Base-by-base conservation (phyloP, 2,329 filamentous ascomycete species). In the Penicillium rolfsii region DNA sequence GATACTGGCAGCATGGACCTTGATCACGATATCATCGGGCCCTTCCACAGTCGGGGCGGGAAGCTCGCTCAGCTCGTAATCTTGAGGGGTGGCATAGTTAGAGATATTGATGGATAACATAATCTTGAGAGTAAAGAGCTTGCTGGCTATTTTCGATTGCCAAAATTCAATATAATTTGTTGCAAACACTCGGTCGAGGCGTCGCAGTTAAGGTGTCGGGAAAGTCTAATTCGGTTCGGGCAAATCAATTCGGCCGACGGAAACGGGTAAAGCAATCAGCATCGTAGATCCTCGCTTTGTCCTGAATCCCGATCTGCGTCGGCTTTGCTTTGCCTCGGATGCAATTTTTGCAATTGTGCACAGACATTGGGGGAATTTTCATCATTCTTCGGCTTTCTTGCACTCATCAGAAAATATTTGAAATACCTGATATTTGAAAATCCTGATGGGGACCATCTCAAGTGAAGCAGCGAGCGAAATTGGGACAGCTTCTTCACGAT, bases 1-100 rank as follows among this genome's bases (percentile, higher is more conserved):
- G 45, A 82, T 70, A 48, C 73, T 75, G 1, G 77, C 78, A 7
- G 80, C 79, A 55, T 79, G 71, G 6, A 81, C 77, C 45, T 64
- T 61, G 49, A 72, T 70, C 4, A 70, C 36, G 12, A 72, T 57
- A 41, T 71, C 69, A 24, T 45, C 59, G 5, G 65, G 59, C 40
- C 58, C 28, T 16, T 64, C 59, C 35, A 70, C 59, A 14, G 43
- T 49, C 14, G 65, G 63, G 3, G 52, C 54, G 2, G 66, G 58
- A 14, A 68, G 57, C 57, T 61, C 40, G 24, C 60, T 46, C 14
- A 70, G 54, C 49, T 70, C 61, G 40, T 69, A 70, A 12, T 62
- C 55, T 26, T 64, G 59, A n/a, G 68, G 68, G 9, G 52, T 60
- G 6, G 65, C 55, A 36, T 68, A 61, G 14, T 57, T 57, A 4